Evolutionary conservation across 2,329 filamentous ascomycete genomes (phyloP).

Genomic region (Aspergillus cejpii): DNA sequence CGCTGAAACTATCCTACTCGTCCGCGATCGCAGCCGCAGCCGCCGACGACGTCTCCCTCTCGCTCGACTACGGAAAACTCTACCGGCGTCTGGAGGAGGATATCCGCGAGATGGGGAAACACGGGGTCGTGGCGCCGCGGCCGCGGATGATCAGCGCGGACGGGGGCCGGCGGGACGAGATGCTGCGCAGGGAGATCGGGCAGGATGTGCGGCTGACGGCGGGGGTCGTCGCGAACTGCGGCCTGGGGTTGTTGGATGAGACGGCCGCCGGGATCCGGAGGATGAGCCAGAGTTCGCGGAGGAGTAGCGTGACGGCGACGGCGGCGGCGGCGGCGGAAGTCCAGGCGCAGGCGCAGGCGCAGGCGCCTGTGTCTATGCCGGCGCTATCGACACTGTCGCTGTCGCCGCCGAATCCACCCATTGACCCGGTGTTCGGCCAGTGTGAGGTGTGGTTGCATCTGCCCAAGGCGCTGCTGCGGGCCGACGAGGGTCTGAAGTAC

Average conservation of each 20-base stretch:
- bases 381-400: no score
- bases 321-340: constrained; percentile 8
- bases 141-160: constrained; percentile 25
- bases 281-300: constrained; percentile 27
- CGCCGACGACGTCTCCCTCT: constrained; percentile 41
- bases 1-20: constrained; percentile 40
- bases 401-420: constrained; percentile 13
- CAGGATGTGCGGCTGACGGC: constrained; percentile 34
- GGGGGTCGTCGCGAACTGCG: constrained; percentile 31
- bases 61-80: constrained; percentile 45
- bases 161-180: constrained; percentile 26
- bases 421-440: constrained; percentile 28
- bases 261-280: constrained; percentile 32
- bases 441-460: constrained; percentile 37
- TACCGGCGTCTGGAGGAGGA: constrained; percentile 38
- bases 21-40: constrained; percentile 37
- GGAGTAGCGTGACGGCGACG: constrained; percentile 13
- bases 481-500: constrained; percentile 39
- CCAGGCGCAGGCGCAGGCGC: constrained; percentile 7
- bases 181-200: constrained; percentile 23
- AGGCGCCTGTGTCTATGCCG: no score
- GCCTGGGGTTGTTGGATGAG: constrained; percentile 32
- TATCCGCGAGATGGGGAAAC: constrained; percentile 26
- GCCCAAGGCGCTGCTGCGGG: constrained; percentile 42
- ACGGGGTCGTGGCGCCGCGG: constrained; percentile 16